phyloP scores from a whole-genome alignment of 2,329 filamentous ascomycete species.

The Fusarium coicis region DNA sequence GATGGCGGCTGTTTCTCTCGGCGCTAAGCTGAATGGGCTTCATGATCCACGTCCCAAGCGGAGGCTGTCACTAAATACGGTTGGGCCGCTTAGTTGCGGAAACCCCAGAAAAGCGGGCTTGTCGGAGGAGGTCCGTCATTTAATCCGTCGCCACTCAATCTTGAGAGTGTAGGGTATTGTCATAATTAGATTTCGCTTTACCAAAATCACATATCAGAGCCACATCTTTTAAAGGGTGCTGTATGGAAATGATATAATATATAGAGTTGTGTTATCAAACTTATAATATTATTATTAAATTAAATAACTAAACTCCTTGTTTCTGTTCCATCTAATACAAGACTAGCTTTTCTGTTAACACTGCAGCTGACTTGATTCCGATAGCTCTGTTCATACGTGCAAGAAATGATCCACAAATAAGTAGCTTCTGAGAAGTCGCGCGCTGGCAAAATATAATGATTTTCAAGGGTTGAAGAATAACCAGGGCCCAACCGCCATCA shows the following conservation, averaged over 20 bases:
- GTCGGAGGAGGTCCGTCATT: not conserved
- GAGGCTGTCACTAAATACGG: fast-evolving
- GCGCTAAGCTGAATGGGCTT: not conserved
- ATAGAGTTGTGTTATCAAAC: not conserved
- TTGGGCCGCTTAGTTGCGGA: not conserved
- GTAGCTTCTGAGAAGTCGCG: no score
- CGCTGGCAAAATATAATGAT: no score
- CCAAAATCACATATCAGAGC: no score
- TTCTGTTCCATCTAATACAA: fast-evolving
- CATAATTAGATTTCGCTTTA: not conserved
- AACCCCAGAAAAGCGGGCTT: fast-evolving
- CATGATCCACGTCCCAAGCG: fast-evolving
- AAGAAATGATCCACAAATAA: no score
- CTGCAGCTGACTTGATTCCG: no score
- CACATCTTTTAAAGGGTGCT: not conserved
- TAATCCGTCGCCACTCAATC: not conserved
- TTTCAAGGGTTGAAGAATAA: no score
- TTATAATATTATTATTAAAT: not conserved
- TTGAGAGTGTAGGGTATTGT: not conserved
- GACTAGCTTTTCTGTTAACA: no score
- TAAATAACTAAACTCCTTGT: no score
- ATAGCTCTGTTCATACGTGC: no score
- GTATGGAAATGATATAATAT: not conserved
- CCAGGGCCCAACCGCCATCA: no score
- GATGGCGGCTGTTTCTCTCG: not conserved